Evolutionary conservation across 108 stramenopile genomes (phyloP).

Genomic region (Heterococcus sp.): DNA sequence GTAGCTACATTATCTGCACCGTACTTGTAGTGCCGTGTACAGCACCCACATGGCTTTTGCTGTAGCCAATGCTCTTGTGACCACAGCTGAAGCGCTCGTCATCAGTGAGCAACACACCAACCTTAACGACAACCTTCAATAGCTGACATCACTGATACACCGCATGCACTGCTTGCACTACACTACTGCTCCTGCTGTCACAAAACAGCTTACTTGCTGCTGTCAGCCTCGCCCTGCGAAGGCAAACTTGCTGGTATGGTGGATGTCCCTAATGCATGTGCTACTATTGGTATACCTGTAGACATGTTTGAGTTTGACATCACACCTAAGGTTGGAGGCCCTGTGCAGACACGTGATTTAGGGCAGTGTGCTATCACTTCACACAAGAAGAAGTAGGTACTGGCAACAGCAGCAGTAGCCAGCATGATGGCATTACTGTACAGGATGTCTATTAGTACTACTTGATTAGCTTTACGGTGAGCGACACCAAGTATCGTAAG

Average conservation of each 20-base stretch:
- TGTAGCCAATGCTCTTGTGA: too few relatives aligned
- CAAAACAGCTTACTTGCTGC: constrained; percentile 54
- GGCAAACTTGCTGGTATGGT: constrained; percentile 67
- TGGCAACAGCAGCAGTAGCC: too few relatives aligned
- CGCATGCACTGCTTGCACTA: background rate
- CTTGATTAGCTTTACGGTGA: too few relatives aligned
- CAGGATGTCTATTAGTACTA: too few relatives aligned
- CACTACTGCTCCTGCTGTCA: background rate
- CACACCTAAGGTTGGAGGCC: background rate
- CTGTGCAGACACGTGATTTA: background rate
- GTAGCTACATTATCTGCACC: too few relatives aligned
- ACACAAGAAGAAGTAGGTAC: background rate
- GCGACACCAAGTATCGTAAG: too few relatives aligned
- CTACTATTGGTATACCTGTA: constrained; percentile 51
- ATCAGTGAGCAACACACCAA: too few relatives aligned
- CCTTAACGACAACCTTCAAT: too few relatives aligned
- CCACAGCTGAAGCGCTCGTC: too few relatives aligned
- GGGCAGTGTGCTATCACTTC: background rate
- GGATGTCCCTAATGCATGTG: constrained; percentile 66
- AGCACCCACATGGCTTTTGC: too few relatives aligned
- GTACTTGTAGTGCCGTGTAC: too few relatives aligned
- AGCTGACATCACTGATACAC: background rate
- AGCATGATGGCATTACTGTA: too few relatives aligned
- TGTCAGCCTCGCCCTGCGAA: constrained; percentile 63
- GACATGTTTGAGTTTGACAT: background rate